These are phyloP conservation scores for Juncus effusus DNA, from an alignment of 176 grass and related monocot genomes.

Conservation along the genomic window DNA sequence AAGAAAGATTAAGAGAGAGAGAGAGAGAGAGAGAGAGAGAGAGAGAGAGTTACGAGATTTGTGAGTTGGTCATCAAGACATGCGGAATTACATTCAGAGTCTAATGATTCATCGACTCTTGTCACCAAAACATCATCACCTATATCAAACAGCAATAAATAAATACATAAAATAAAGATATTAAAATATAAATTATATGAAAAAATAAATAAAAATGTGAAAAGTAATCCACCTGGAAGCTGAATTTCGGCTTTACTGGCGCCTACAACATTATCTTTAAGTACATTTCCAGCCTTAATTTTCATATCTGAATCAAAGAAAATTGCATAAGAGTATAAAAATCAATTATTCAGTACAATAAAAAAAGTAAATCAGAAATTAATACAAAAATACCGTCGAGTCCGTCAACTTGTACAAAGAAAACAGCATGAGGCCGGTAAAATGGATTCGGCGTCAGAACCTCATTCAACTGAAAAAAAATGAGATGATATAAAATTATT, in stretches of 20 bases:
- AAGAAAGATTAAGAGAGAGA: background rate
- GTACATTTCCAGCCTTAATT: conserved; percentile 38
- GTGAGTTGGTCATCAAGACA: conserved; percentile 67
- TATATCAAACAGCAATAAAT: conserved; percentile 39
- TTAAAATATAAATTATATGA: conserved; percentile 5
- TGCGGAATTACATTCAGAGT: conserved; percentile 41
- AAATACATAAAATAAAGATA: conserved; percentile 7
- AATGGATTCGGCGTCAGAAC: conserved; percentile 79
- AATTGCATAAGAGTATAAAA: conserved; percentile 16
- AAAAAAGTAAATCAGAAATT: background rate
- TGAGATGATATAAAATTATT: conserved; percentile 10
- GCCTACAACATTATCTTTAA: conserved; percentile 55
- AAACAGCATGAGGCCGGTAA: conserved; percentile 63
- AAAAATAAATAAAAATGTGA: conserved; percentile 12
- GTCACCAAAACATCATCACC: conserved; percentile 70
- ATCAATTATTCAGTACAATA: background rate
- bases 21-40: background rate
- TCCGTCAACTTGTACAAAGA: conserved; percentile 67
- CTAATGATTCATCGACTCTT: conserved; percentile 53
- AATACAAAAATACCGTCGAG: conserved; percentile 45
- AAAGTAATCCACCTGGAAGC: conserved; percentile 65
- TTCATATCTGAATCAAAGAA: conserved; percentile 29
- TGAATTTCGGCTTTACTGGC: conserved; percentile 33
- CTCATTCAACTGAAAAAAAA: conserved; percentile 79
- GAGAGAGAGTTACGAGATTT: conserved; percentile 48